These are phyloP conservation scores for Calonectria pauciramosa DNA, from an alignment of 2,329 filamentous ascomycete genomes.

Conservation along the genomic window DNA sequence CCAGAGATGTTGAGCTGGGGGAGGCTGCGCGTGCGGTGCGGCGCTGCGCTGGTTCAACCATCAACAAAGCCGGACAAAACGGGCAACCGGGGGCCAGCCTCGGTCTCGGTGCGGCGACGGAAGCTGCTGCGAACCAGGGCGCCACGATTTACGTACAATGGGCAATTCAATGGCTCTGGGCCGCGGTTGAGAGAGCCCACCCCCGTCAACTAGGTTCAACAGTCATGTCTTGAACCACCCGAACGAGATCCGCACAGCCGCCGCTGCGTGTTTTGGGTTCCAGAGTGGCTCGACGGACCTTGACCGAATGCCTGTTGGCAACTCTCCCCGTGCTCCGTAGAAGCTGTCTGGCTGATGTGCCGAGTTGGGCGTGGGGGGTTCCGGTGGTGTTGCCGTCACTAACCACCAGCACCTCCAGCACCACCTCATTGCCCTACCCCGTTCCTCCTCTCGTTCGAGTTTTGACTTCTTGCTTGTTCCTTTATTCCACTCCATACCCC, in stretches of 20 bases:
- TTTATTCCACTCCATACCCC: slow-evolving; percentile 8
- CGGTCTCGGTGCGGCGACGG: background rate
- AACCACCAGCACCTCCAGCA: background rate
- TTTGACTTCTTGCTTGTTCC: slow-evolving; percentile 18
- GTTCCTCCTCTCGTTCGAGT: slow-evolving; percentile 2
- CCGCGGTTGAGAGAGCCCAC: background rate
- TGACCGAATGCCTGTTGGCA: slow-evolving; percentile 22
- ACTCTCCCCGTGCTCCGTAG: slow-evolving; percentile 2
- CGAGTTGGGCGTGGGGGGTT: slow-evolving; percentile 13
- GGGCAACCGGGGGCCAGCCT: background rate
- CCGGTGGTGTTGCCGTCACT: slow-evolving; percentile 11
- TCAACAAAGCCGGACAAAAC: slow-evolving; percentile 19
- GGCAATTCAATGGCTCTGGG: background rate
- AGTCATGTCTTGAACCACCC: background rate
- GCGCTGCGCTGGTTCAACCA: slow-evolving; percentile 7
- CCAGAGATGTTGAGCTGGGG: slow-evolving; percentile 13
- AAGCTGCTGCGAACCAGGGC: background rate
- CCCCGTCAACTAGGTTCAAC: slow-evolving; percentile 12
- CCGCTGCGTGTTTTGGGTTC: slow-evolving; percentile 26
- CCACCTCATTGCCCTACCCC: background rate
- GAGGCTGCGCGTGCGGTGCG: background rate
- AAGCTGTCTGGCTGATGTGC: slow-evolving; percentile 19
- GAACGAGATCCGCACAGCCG: slow-evolving; percentile 27
- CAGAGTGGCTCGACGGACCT: slow-evolving; percentile 13
- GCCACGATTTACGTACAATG: background rate